These are phyloP conservation scores for Stellera chamaejasme DNA, from an alignment of 345 rosid species.

Conservation along the genomic window DNA sequence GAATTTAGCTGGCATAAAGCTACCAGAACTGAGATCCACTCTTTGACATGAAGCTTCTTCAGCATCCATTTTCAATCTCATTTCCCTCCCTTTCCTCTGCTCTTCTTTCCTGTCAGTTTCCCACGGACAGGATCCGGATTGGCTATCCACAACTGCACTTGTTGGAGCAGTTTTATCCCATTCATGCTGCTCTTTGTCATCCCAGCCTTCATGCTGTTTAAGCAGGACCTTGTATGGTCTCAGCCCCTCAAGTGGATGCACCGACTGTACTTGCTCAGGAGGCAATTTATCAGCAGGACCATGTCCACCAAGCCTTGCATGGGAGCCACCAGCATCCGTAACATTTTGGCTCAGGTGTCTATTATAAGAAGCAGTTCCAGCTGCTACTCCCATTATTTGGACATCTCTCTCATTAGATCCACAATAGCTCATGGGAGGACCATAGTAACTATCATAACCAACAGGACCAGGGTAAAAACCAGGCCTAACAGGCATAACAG, in stretches of 20 bases:
- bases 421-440: constrained; percentile 78
- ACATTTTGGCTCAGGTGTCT: constrained; percentile 42
- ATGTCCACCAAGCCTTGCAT: constrained; percentile 47
- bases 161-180: constrained; percentile 32
- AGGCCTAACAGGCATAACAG: constrained; percentile 85
- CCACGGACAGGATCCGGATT: constrained; percentile 28
- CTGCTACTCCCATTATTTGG: constrained; percentile 63
- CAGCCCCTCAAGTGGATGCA: constrained; percentile 45
- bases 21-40: constrained; percentile 21
- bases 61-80: constrained; percentile 21
- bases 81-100: constrained; percentile 24
- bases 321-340: constrained; percentile 40
- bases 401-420: constrained; percentile 63
- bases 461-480: constrained; percentile 79
- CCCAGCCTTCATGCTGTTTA: constrained; percentile 69
- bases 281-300: constrained; percentile 38
- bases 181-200: constrained; percentile 41
- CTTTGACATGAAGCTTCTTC: constrained; percentile 26
- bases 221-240: constrained; percentile 66
- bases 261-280: constrained; percentile 44
- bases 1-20: constrained; percentile 20
- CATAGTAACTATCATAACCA: constrained; percentile 66
- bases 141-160: constrained; percentile 33
- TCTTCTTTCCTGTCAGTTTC: constrained; percentile 42
- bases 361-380: constrained; percentile 49